phyloP scores from a whole-genome alignment of 345 rosid genomes.

The Dipteronia dyeriana region DNA sequence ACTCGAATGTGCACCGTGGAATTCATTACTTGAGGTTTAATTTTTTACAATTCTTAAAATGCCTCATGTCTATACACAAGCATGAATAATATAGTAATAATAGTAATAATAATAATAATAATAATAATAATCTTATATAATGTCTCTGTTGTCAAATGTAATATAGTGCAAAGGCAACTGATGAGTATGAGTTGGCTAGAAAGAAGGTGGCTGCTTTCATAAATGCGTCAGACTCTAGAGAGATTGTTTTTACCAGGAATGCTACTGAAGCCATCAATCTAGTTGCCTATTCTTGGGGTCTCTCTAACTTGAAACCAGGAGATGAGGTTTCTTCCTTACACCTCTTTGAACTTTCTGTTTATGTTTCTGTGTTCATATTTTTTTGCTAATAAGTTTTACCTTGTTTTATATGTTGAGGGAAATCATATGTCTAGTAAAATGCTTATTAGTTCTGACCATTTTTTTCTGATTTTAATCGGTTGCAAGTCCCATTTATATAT shows the following conservation, averaged over 20 bases:
- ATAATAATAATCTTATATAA: neutral
- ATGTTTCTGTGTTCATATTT: too few relatives aligned
- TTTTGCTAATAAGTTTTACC: too few relatives aligned
- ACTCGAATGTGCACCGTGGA: constrained; percentile 92
- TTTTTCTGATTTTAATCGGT: too few relatives aligned
- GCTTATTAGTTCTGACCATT: too few relatives aligned
- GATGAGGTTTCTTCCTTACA: constrained; percentile 60
- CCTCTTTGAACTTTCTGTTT: neutral
- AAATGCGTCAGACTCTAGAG: constrained; percentile 67
- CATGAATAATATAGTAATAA: too few relatives aligned
- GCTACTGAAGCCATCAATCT: constrained; percentile 98
- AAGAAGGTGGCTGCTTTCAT: constrained; percentile 84
- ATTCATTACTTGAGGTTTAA: constrained; percentile 75
- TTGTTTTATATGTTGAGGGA: too few relatives aligned
- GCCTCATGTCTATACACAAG: too few relatives aligned
- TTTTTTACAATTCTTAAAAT: too few relatives aligned
- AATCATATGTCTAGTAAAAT: too few relatives aligned
- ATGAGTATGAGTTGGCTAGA: constrained; percentile 84
- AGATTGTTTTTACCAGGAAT: constrained; percentile 89
- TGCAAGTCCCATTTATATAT: too few relatives aligned
- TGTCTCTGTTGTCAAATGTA: neutral
- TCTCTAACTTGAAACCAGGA: constrained; percentile 60
- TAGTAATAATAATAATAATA: too few relatives aligned
- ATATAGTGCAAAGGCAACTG: constrained; percentile 86
- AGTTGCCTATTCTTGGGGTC: constrained; percentile 89